These are phyloP conservation scores for Globisporangium parvum DNA, from an alignment of 352 stramenopile genomes.

Conservation along the genomic window DNA sequence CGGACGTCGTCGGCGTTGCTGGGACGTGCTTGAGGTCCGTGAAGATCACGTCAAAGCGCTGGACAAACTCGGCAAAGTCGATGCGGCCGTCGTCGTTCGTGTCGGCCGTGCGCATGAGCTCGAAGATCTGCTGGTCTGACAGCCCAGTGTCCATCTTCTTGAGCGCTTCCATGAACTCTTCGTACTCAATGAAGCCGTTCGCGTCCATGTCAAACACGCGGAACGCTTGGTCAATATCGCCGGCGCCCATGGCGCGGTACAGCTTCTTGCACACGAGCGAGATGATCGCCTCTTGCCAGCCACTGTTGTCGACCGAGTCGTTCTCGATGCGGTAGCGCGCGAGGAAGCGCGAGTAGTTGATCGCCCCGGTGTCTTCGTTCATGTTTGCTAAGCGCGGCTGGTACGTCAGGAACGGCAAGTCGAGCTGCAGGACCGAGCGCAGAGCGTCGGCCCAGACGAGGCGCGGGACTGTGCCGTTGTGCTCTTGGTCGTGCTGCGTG, in stretches of 20 bases:
- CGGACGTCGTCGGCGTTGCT: conserved; percentile 16
- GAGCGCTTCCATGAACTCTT: conserved; percentile 89
- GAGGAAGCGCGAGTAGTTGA: conserved; percentile 94
- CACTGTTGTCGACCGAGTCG: conserved; percentile 70
- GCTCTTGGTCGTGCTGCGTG: conserved; percentile 88
- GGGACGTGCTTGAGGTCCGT: conserved; percentile 50
- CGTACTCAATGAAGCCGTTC: conserved; percentile 90
- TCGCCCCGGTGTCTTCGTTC: conserved; percentile 70
- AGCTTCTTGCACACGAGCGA: conserved; percentile 90
- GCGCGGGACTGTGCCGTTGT: conserved; percentile 77
- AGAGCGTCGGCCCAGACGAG: conserved; percentile 89
- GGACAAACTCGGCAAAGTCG: conserved; percentile 88
- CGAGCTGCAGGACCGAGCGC: conserved; percentile 87
- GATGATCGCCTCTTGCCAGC: conserved; percentile 91
- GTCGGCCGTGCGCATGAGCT: conserved; percentile 91
- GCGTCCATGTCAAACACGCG: conserved; percentile 88
- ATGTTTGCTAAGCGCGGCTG: conserved; percentile 83
- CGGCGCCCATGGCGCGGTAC: conserved; percentile 88
- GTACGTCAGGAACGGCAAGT: conserved; percentile 89
- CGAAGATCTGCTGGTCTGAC: conserved; percentile 89
- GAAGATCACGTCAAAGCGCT: conserved; percentile 91
- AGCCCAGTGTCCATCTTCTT: conserved; percentile 91
- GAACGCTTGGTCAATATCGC: conserved; percentile 86
- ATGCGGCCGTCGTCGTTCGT: conserved; percentile 90
- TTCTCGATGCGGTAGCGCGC: conserved; percentile 91